Percentiles rank a stretch among this genome's conserved stretches.
Conservation (phyloP, 306 rosid genomes). For the Psophocarpus tetragonolobus region DNA sequence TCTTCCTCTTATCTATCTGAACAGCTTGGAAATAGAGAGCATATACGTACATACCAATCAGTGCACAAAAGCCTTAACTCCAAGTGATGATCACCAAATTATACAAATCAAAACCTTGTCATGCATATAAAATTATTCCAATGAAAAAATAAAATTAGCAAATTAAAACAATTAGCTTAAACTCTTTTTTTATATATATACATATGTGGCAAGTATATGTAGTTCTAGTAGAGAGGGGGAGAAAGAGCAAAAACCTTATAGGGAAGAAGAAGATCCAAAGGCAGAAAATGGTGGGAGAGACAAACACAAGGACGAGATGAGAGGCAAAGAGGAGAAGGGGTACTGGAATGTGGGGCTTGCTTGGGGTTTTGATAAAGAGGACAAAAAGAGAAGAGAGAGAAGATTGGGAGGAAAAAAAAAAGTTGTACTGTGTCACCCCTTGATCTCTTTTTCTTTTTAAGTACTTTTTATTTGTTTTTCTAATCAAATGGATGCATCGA, state of each 20-base stretch:
- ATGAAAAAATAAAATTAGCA: neutral
- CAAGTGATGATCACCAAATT: neutral
- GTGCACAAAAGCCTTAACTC: neutral
- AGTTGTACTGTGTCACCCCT: conserved; percentile 35
- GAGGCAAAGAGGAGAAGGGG: conserved; percentile 21
- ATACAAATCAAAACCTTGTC: conserved; percentile 20
- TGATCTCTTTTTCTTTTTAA: conserved; percentile 29
- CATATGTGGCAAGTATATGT: neutral
- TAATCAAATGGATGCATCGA: conserved; percentile 44
- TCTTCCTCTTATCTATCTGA: conserved; percentile 10
- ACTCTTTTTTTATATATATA: neutral
- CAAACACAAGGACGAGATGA: conserved; percentile 14
- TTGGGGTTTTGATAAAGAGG: conserved; percentile 76
- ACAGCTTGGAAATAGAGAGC: neutral
- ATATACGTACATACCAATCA: neutral
- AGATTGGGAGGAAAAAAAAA: conserved; percentile 16
- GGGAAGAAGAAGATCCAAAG: conserved; percentile 58
- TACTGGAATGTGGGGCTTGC: conserved; percentile 58
- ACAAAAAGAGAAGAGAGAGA: conserved; percentile 61
- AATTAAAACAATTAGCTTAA: neutral
- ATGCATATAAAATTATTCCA: neutral
- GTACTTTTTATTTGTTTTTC: conserved; percentile 55
- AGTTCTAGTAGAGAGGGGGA: neutral
- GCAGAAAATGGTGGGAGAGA: conserved; percentile 32
- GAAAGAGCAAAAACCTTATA: conserved; percentile 43